These are phyloP conservation scores for Anisodus acutangulus DNA, from an alignment of 257 asterid genomes.

Conservation along the genomic window DNA sequence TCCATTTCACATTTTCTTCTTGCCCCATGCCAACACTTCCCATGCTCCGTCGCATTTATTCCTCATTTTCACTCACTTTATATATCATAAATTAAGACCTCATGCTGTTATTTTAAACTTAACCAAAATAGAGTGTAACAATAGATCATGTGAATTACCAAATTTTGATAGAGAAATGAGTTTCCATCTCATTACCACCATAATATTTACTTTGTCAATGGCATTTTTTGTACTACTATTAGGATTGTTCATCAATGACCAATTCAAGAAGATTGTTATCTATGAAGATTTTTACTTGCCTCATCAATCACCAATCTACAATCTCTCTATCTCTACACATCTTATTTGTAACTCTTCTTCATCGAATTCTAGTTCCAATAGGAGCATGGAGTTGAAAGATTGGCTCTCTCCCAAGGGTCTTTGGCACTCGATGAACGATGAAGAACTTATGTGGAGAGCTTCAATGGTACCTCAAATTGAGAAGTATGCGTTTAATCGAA, in stretches of 20 bases:
- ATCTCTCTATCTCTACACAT: slow-evolving; percentile 36
- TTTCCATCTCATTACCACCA: slow-evolving; percentile 53
- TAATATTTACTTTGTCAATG: slow-evolving; percentile 50
- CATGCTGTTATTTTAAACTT: neutral
- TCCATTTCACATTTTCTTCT: slow-evolving; percentile 28
- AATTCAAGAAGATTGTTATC: slow-evolving; percentile 48
- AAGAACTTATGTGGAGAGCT: slow-evolving; percentile 72
- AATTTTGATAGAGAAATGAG: slow-evolving; percentile 43
- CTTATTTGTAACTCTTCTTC: slow-evolving; percentile 26
- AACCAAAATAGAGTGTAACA: neutral
- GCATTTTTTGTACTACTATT: slow-evolving; percentile 53
- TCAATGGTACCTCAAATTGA: slow-evolving; percentile 57
- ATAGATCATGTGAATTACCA: slow-evolving; percentile 25
- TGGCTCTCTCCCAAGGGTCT: slow-evolving; percentile 39
- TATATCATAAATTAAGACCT: slow-evolving; percentile 18
- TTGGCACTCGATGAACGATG: slow-evolving; percentile 63
- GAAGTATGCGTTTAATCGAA: slow-evolving; percentile 52
- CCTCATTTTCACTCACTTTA: neutral
- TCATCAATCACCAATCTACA: slow-evolving; percentile 42
- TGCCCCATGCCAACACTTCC: slow-evolving; percentile 6
- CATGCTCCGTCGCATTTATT: slow-evolving; percentile 16
- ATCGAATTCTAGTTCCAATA: slow-evolving; percentile 33
- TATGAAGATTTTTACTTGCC: slow-evolving; percentile 62
- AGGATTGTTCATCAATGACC: slow-evolving; percentile 60
- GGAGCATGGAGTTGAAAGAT: slow-evolving; percentile 21